A percentile compares a stretch with the other conserved stretches of the same genome.
Evolutionary conservation across 176 grass and related monocot genomes (phyloP).

Genomic region (Miscanthus lutarioriparius): DNA sequence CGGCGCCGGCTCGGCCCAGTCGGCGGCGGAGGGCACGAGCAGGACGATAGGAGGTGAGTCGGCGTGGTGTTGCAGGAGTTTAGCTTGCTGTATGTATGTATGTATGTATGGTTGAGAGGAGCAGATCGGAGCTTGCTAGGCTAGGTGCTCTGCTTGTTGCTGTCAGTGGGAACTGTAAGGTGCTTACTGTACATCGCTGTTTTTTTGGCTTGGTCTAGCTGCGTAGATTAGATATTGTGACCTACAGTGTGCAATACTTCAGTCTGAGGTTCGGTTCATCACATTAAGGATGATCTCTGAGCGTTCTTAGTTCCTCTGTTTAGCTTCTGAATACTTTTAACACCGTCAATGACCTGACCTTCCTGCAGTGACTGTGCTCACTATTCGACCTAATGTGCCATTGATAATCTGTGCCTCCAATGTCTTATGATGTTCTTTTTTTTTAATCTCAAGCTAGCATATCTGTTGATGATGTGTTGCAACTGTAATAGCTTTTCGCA

Average conservation of each 20-base stretch:
- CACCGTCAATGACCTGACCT: neutral
- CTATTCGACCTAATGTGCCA: neutral
- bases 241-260: too few relatives aligned
- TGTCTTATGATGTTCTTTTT: neutral
- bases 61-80: neutral
- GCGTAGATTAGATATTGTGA: neutral
- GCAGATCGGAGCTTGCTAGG: conserved; percentile 12
- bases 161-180: neutral
- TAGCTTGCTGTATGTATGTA: neutral
- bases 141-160: neutral
- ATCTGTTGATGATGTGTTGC: neutral
- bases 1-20: conserved; percentile 63
- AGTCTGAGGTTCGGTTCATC: too few relatives aligned
- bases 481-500: neutral
- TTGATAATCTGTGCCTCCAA: neutral
- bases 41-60: conserved; percentile 69
- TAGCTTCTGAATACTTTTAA: conserved; percentile 15
- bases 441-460: neutral
- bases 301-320: neutral
- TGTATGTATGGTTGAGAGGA: neutral
- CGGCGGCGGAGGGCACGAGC: conserved; percentile 49
- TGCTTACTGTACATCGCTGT: neutral
- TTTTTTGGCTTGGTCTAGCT: too few relatives aligned
- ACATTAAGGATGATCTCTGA: too few relatives aligned
- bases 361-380: too few relatives aligned